These are phyloP conservation scores for Aphanomyces cochlioides DNA, from an alignment of 352 stramenopile species.

Conservation along the genomic window DNA sequence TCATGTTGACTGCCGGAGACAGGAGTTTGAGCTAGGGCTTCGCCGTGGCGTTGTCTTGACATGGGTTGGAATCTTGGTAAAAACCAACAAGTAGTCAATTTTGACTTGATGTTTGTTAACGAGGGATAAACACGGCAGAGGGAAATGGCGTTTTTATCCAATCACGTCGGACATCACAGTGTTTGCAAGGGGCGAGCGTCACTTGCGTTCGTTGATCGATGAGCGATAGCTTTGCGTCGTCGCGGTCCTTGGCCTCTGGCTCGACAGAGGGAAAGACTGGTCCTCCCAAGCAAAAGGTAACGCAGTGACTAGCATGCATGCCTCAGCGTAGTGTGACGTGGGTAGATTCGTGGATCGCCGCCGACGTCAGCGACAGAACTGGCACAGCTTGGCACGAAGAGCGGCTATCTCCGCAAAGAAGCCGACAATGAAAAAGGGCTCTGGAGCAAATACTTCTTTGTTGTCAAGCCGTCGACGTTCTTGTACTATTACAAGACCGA, in stretches of 20 bases:
- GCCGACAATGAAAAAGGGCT: constrained; percentile 70
- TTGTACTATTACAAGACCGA: constrained; percentile 81
- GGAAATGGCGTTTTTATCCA: constrained; percentile 7
- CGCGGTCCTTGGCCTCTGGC: not conserved
- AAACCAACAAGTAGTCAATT: not conserved
- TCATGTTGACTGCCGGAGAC: too few relatives aligned
- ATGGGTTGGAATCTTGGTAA: not conserved
- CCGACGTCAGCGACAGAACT: constrained; percentile 46
- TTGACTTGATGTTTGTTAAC: not conserved
- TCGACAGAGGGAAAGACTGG: not conserved
- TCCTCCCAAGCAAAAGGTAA: constrained; percentile 24
- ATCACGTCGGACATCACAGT: not conserved
- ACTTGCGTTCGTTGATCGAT: not conserved
- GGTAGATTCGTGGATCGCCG: constrained; percentile 54
- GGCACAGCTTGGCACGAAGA: constrained; percentile 48
- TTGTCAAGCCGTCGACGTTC: constrained; percentile 64
- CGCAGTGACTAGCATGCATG: too few relatives aligned
- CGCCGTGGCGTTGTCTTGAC: not conserved
- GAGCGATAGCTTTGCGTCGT: not conserved
- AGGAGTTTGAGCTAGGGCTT: too few relatives aligned
- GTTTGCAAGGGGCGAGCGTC: not conserved
- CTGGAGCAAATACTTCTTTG: constrained; percentile 82
- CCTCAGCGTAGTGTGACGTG: constrained; percentile 31
- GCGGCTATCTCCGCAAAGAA: constrained; percentile 67
- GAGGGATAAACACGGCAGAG: not conserved